Evolutionary conservation across 225 moss, liverwort and hornwort species (phyloP).

Genomic region (Pseudisothecium myosuroides): DNA sequence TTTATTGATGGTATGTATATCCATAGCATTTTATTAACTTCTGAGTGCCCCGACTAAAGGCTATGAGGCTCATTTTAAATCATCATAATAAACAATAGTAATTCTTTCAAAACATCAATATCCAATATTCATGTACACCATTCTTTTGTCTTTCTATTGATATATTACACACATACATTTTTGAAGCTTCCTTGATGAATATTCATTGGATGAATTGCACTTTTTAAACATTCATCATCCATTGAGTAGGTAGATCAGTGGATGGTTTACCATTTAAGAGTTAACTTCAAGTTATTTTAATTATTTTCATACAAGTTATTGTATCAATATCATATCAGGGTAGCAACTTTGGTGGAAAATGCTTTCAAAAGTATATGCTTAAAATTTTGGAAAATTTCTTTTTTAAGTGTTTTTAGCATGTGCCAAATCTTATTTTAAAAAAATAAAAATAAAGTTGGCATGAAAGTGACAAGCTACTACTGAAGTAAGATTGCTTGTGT

Average conservation of each 20-base stretch:
- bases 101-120: background rate
- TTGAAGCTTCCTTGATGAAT: rapidly evolving
- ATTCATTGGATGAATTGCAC: background rate
- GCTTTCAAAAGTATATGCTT: background rate
- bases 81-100: too few species aligned
- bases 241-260: background rate
- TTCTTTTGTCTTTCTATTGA: background rate
- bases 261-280: background rate
- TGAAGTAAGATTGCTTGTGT: background rate
- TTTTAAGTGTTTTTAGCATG: too few species aligned
- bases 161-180: background rate
- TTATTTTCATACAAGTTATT: background rate
- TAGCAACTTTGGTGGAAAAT: background rate
- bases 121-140: rapidly evolving
- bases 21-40: background rate
- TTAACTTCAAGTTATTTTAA: background rate
- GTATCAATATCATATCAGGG: rapidly evolving
- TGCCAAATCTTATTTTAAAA: background rate
- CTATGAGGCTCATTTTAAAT: background rate
- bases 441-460: rapidly evolving
- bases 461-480: background rate
- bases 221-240: background rate
- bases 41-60: rapidly evolving
- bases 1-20: too few species aligned
- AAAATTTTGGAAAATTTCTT: background rate